Percentiles rank a stretch among this genome's conserved stretches.
Evolutionary conservation across 768 basidiomycete genomes (phyloP).

Genomic region (Psilocybe sp.): DNA sequence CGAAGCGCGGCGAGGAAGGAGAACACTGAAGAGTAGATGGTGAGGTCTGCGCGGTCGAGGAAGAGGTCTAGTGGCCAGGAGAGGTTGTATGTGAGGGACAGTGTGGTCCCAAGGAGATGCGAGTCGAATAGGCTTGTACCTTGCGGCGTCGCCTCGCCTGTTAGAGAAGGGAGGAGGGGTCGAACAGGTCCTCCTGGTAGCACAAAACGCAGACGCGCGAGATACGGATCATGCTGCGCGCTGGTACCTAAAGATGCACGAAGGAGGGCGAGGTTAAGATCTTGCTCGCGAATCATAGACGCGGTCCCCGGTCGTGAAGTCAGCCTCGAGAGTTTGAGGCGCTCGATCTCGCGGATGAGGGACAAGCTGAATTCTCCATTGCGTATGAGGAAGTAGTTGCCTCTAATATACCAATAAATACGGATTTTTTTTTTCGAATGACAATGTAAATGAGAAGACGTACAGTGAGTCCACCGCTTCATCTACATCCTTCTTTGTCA

Average conservation of each 20-base stretch:
- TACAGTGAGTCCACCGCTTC: slow-evolving; percentile 85
- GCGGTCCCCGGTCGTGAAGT: slow-evolving; percentile 60
- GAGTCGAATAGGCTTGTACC: slow-evolving; percentile 52
- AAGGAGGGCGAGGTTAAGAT: slow-evolving; percentile 81
- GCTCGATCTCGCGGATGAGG: slow-evolving; percentile 83
- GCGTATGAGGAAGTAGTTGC: slow-evolving; percentile 83
- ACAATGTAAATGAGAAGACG: slow-evolving; percentile 23
- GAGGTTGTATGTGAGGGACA: slow-evolving; percentile 67
- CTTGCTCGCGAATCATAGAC: slow-evolving; percentile 87
- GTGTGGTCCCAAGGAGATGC: slow-evolving; percentile 75
- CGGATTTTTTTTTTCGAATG: slow-evolving; percentile 1
- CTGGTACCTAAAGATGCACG: slow-evolving; percentile 86
- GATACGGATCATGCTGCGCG: slow-evolving; percentile 80
- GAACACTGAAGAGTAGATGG: slow-evolving; percentile 74
- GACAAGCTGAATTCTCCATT: slow-evolving; percentile 87
- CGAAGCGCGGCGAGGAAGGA: slow-evolving; percentile 81
- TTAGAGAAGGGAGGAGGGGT: slow-evolving; percentile 76
- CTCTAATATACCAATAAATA: slow-evolving; percentile 42
- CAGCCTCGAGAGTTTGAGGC: slow-evolving; percentile 76
- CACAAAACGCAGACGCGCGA: slow-evolving; percentile 70
- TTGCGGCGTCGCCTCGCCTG: slow-evolving; percentile 35
- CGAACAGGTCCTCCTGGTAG: slow-evolving; percentile 81
- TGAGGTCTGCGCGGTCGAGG: slow-evolving; percentile 71
- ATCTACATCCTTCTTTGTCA: slow-evolving; percentile 80
- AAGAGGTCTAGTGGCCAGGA: slow-evolving; percentile 91